Evolutionary conservation across 495 filamentous ascomycete genomes (phyloP).

Genomic region (Tuber indicum): DNA sequence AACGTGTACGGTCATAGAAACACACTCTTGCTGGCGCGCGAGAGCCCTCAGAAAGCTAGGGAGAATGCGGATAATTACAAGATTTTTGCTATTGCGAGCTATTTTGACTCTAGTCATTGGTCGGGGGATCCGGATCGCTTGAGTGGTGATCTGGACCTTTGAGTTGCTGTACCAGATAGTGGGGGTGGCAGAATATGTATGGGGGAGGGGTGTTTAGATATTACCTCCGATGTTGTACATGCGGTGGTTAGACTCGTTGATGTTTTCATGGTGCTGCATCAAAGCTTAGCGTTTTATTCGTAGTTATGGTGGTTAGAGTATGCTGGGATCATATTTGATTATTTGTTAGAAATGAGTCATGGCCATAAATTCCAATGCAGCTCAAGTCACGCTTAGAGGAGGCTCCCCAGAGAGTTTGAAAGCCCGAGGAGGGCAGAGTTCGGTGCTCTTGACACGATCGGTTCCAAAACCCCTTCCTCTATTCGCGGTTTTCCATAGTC

Average conservation of each 20-base stretch:
- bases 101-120: background rate
- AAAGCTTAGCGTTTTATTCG: background rate
- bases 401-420: background rate
- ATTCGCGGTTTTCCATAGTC: background rate
- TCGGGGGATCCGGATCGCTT: background rate
- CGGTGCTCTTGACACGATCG: background rate
- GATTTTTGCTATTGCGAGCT: background rate
- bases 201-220: background rate
- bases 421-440: background rate
- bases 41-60: background rate
- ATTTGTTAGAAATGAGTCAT: background rate
- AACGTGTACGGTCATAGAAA: background rate
- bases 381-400: background rate
- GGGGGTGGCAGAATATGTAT: background rate
- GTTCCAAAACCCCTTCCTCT: background rate
- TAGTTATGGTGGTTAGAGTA: background rate
- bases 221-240: background rate
- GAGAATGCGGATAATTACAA: background rate
- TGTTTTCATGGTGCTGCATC: background rate
- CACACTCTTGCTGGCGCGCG: background rate
- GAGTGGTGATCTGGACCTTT: background rate
- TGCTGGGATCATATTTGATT: background rate
- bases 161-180: background rate
- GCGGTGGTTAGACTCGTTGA: background rate
- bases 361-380: background rate